phyloP scores from a whole-genome alignment of 2,329 filamentous ascomycete genomes.

The Orbilia quercus region DNA sequence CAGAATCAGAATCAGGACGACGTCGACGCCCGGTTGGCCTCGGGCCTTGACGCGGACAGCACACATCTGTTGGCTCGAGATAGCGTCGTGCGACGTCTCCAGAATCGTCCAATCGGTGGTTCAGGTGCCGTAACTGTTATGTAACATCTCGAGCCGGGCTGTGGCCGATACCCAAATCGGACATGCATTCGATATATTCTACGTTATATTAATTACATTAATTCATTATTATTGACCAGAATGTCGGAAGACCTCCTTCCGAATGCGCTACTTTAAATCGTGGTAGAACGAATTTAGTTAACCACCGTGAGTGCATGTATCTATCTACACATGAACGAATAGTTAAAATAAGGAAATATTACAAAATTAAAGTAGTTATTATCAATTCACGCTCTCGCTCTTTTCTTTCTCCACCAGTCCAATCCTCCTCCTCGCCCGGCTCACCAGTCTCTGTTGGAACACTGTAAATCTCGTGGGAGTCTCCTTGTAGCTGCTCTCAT shows the following conservation, averaged over 20 bases:
- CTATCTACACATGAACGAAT: no score
- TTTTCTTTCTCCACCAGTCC: slow-evolving; percentile 10
- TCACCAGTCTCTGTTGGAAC: slow-evolving; percentile 64
- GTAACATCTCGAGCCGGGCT: slow-evolving; percentile 35
- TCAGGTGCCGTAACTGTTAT: slow-evolving; percentile 50
- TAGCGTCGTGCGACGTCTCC: slow-evolving; percentile 41
- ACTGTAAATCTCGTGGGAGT: slow-evolving; percentile 15
- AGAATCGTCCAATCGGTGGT: slow-evolving; percentile 40
- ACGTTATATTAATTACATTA: no score
- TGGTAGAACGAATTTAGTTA: background rate
- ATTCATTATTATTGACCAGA: background rate
- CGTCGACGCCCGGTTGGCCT: slow-evolving; percentile 27
- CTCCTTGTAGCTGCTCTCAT: slow-evolving; percentile 71
- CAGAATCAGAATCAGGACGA: no score
- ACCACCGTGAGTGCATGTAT: no score
- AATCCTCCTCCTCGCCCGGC: slow-evolving; percentile 63
- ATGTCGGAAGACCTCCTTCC: slow-evolving; percentile 18
- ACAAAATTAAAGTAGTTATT: background rate
- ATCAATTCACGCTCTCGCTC: slow-evolving; percentile 1
- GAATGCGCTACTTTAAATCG: slow-evolving; percentile 4
- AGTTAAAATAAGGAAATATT: background rate
- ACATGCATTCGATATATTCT: no score
- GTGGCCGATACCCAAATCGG: slow-evolving; percentile 33
- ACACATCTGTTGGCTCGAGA: slow-evolving; percentile 21
- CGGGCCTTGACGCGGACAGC: slow-evolving; percentile 12